Percentiles rank a stretch among this genome's conserved stretches.
Evolutionary conservation across 306 rosid genomes (phyloP).

Genomic region (Benincasa hispida): DNA sequence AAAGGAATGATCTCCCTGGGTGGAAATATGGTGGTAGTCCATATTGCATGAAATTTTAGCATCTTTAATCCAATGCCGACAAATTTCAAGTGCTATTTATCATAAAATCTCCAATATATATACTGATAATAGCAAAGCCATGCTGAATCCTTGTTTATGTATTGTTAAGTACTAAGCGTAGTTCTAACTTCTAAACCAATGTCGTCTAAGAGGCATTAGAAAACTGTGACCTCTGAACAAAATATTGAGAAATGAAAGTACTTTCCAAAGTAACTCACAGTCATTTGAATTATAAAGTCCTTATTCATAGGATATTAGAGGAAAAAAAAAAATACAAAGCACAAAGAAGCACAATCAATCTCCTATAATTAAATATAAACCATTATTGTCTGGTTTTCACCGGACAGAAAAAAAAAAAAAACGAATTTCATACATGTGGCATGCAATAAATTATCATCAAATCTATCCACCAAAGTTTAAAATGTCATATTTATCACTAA

Average conservation of each 20-base stretch:
- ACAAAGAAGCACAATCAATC: neutral
- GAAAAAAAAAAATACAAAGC: neutral
- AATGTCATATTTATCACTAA: neutral
- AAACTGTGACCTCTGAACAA: neutral
- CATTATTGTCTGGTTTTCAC: neutral
- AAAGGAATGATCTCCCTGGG: neutral
- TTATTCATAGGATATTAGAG: neutral
- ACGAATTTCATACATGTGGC: neutral
- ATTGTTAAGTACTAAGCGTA: neutral
- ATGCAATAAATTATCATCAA: neutral
- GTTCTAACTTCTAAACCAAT: neutral
- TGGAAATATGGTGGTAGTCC: neutral
- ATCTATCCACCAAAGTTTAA: neutral
- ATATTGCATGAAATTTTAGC: neutral
- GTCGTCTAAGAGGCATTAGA: neutral
- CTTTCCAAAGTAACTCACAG: neutral
- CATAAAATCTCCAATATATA: neutral
- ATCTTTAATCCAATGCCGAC: neutral
- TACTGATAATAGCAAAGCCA: neutral
- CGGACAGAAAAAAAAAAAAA: neutral
- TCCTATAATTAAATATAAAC: neutral
- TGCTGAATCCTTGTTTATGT: neutral
- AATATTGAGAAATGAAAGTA: neutral
- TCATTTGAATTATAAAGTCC: neutral
- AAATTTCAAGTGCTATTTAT: neutral